These are phyloP conservation scores for Vitis vinifera DNA, from an alignment of 164 flowering plant genomes.

Conservation along the genomic window ASM3070453v1 NC_081811.1:1289501-1290000, in stretches of 20 bases:
- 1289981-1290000: slow-evolving; percentile 54
- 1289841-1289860: slow-evolving; percentile 40
- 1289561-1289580: slow-evolving; percentile 50
- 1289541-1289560: slow-evolving; percentile 41
- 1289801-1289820: slow-evolving; percentile 33
- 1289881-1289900: slow-evolving; percentile 33
- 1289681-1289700: slow-evolving; percentile 39
- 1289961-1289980: slow-evolving; percentile 43
- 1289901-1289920: slow-evolving; percentile 33
- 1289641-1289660: slow-evolving; percentile 49
- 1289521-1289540: slow-evolving; percentile 47
- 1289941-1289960: slow-evolving; percentile 45
- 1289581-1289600: slow-evolving; percentile 31
- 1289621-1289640: slow-evolving; percentile 50
- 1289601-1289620: slow-evolving; percentile 47
- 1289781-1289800: slow-evolving; percentile 40
- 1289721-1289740: slow-evolving; percentile 30
- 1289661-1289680: slow-evolving; percentile 38
- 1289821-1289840: slow-evolving; percentile 47
- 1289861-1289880: slow-evolving; percentile 49
- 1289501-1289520: slow-evolving; percentile 53
- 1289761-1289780: slow-evolving; percentile 43
- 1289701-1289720: slow-evolving; percentile 50
- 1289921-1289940: slow-evolving; percentile 32
- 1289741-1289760: slow-evolving; percentile 46